phyloP scores from a whole-genome alignment of 176 grass and related monocot genomes.

The Zizania latifolia region DNA sequence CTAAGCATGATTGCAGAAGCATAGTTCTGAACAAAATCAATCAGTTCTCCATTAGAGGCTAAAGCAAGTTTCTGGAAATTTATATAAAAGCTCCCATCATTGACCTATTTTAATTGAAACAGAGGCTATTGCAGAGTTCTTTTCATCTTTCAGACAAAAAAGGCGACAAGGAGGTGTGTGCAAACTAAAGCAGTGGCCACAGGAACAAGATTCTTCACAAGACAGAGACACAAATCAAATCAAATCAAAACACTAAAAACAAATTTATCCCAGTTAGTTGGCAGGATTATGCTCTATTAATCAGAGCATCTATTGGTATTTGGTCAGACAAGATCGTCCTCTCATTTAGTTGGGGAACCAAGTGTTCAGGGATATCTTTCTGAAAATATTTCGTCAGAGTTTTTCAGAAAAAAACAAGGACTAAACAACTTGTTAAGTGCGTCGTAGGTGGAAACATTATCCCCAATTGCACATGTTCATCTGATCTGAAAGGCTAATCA shows the following conservation, averaged over 20 bases:
- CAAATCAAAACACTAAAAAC: conserved; percentile 13
- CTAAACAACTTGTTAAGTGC: not conserved
- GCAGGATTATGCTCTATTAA: not conserved
- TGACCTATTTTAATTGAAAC: not conserved
- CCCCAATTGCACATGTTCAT: not conserved
- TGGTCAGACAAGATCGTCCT: not conserved
- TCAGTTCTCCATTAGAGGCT: not conserved
- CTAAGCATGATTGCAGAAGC: not conserved
- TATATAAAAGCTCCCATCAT: not conserved
- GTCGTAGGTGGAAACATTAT: conserved; percentile 16
- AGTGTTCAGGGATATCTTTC: not conserved
- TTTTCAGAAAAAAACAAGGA: not conserved
- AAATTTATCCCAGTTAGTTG: not conserved
- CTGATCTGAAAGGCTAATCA: not conserved
- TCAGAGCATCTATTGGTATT: not conserved
- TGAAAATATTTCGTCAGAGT: not conserved
- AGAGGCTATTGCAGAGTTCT: not conserved
- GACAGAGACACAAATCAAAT: conserved; percentile 22
- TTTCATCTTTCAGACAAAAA: conserved; percentile 1
- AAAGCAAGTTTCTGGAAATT: not conserved
- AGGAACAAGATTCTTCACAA: conserved; percentile 29
- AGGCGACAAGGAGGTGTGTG: not conserved
- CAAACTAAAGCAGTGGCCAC: conserved; percentile 35
- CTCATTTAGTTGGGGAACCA: not conserved
- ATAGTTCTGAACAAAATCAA: not conserved